Conservation (phyloP, 495 filamentous ascomycete genomes). For the Filosporella fistucella region DNA sequence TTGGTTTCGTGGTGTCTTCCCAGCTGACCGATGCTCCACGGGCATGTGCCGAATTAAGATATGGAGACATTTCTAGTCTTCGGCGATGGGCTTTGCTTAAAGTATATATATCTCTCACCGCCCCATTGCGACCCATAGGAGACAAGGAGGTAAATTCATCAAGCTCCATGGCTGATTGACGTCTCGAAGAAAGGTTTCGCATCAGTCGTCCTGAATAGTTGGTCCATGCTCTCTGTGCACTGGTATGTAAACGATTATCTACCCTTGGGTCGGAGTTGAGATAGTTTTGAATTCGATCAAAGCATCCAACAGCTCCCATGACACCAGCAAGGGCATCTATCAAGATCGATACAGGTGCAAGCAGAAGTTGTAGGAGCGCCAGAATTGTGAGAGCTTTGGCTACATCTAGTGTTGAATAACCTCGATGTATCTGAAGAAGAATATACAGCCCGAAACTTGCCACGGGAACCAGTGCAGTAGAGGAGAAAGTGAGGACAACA, state of each 20-base stretch:
- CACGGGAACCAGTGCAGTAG: too few species aligned
- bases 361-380: constrained; percentile 29
- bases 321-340: constrained; percentile 22
- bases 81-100: not conserved
- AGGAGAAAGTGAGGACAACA: too few species aligned
- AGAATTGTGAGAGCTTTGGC: constrained; percentile 30
- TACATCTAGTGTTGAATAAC: not conserved
- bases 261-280: constrained; percentile 2
- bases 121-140: too few species aligned
- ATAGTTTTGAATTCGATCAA: constrained; percentile 30
- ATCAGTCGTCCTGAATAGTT: too few species aligned
- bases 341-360: constrained; percentile 25
- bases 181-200: not conserved
- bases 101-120: not conserved
- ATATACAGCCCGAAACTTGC: not conserved
- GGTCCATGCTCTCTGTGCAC: too few species aligned
- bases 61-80: not conserved
- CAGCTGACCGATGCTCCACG: not conserved
- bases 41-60: not conserved
- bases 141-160: not conserved
- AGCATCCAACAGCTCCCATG: constrained; percentile 24
- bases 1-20: not conserved
- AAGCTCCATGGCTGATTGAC: not conserved
- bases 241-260: too few species aligned
- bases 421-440: not conserved